Percentiles rank a stretch among this genome's conserved stretches.
These are phyloP conservation scores for Rubroboletus pulcherrimus DNA, from an alignment of 768 basidiomycete species.

Conservation along the genomic window DNA sequence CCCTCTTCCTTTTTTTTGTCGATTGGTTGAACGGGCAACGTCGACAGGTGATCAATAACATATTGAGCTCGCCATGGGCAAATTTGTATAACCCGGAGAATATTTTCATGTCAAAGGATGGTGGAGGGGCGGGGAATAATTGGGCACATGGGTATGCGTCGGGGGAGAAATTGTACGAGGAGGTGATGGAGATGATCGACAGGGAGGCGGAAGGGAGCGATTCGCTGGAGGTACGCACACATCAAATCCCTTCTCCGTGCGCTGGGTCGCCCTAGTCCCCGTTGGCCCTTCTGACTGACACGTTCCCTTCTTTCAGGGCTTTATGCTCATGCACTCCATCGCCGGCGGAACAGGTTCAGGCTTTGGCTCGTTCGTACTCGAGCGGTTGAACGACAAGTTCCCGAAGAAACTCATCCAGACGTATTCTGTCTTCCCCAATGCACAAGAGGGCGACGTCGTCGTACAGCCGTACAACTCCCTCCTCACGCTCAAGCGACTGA, in stretches of 20 bases:
- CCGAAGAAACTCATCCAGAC: conserved; percentile 99
- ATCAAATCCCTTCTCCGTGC: background rate
- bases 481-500: conserved; percentile 86
- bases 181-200: conserved; percentile 99
- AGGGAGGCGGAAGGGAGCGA: conserved; percentile 98
- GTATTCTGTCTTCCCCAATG: conserved; percentile 97
- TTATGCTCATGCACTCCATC: conserved; percentile 98
- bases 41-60: conserved; percentile 92
- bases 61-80: conserved; percentile 82
- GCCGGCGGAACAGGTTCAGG: conserved; percentile 99
- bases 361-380: conserved; percentile 95
- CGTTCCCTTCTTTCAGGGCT: conserved; percentile 59
- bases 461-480: conserved; percentile 98
- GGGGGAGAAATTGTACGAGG: conserved; percentile 90
- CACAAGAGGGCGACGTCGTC: conserved; percentile 91
- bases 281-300: background rate
- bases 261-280: background rate
- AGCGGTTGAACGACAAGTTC: conserved; percentile 94
- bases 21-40: background rate
- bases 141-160: conserved; percentile 95
- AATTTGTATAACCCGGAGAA: conserved; percentile 95
- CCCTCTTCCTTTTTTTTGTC: background rate
- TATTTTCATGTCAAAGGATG: conserved; percentile 92
- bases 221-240: conserved; percentile 74
- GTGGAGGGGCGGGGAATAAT: conserved; percentile 99